Evolutionary conservation across 441 rosid species (phyloP).

Genomic region (Adansonia grandidieri): DNA sequence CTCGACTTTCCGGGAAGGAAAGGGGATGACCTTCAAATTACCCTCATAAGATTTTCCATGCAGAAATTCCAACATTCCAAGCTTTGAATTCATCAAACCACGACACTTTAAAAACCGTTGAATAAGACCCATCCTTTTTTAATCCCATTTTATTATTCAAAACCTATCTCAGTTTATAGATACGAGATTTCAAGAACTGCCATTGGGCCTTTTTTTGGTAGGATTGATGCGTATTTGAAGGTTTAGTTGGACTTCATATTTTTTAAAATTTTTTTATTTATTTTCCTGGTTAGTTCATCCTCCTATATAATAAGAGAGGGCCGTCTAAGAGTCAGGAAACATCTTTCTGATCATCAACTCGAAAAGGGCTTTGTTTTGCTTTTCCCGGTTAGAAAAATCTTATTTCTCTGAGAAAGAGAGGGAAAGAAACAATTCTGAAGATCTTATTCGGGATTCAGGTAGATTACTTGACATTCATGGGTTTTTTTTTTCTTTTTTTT

Average conservation of each 20-base stretch:
- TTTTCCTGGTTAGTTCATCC: not conserved
- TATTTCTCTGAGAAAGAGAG: not conserved
- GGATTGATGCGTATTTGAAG: constrained; percentile 40
- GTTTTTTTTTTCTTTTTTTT: too few species aligned
- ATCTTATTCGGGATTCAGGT: not conserved
- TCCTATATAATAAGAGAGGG: not conserved
- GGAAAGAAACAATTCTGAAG: not conserved
- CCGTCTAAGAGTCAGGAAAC: constrained; percentile 16
- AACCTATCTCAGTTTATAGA: not conserved
- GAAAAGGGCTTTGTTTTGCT: not conserved
- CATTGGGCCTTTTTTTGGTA: not conserved
- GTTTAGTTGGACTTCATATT: constrained; percentile 23
- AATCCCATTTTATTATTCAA: not conserved
- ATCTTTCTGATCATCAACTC: not conserved
- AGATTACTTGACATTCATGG: not conserved
- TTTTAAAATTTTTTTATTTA: not conserved
- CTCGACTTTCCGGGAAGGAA: constrained; percentile 15
- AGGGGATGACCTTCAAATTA: constrained; percentile 3
- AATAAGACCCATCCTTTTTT: constrained; percentile 25
- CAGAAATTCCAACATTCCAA: constrained; percentile 22
- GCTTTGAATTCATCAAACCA: constrained; percentile 51
- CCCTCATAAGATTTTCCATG: constrained; percentile 9
- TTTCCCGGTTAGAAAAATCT: not conserved
- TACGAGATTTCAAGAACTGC: constrained; percentile 27
- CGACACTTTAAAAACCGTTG: constrained; percentile 29